Base-by-base conservation (phyloP, 2,329 filamentous ascomycete genomes). In the Xylaria sp. region DNA sequence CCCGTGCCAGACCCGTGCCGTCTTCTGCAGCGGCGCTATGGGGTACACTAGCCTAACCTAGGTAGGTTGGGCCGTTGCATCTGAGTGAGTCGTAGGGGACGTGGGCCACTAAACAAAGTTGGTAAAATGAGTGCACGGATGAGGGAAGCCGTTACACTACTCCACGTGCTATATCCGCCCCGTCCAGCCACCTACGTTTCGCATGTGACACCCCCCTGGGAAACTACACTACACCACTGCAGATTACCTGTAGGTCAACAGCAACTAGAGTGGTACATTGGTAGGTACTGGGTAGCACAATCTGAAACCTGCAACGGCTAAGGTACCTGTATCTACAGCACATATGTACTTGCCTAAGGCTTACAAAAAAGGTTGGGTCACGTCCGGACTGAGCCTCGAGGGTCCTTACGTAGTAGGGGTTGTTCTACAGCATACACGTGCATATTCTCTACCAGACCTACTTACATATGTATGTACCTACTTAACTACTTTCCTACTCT, bases 161-260 rank as follows among this genome's bases (percentile, higher is more conserved):
- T 36, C 32, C 32, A 56, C 30, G 50, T 53, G 30, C 50, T 20
- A 20, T 20, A 13, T 34, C 50, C 30, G 6, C 32, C 10, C 13
- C 25, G n/a, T 3, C 32, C 32, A 56, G 52, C 52, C 52, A 39
- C 32, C 32, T 23, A 55, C 30, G 50, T 55, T 52, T 34, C 28
- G 30, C 50, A 32, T 53, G 50, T 55, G 50, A 55, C 45, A 46
- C 41, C 15, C 15, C 39, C 39, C 39, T 41, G n/a, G n/a, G n/a
- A n/a, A n/a, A n/a, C n/a, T n/a, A n/a, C n/a, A n/a, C n/a, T n/a
- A n/a, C n/a, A n/a, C n/a, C n/a, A n/a, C n/a, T n/a, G n/a, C n/a
- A n/a, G n/a, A n/a, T n/a, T n/a, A n/a, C n/a, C n/a, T n/a, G n/a
- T n/a, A n/a, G n/a, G n/a, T n/a, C n/a, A n/a, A n/a, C n/a, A n/a